Conservation (phyloP, 352 stramenopile species). For the Phytophthora pini region DNA sequence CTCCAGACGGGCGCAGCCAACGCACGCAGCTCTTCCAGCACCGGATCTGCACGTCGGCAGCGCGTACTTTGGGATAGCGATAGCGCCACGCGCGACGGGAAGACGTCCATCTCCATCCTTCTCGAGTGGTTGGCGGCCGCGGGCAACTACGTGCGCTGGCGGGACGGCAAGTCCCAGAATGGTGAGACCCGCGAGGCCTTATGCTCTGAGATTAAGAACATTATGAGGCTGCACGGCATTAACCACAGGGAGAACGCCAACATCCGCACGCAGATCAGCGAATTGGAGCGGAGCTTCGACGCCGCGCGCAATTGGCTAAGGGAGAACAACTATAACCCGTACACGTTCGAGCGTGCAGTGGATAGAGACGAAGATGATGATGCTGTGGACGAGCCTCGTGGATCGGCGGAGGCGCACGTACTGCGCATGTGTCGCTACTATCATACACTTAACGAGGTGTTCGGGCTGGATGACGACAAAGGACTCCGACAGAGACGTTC, state of each 20-base stretch:
- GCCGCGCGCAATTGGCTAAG: slow-evolving; percentile 58
- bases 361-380: slow-evolving; percentile 17
- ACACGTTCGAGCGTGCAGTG: slow-evolving; percentile 29
- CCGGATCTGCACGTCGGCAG: slow-evolving; percentile 43
- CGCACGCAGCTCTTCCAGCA: background rate
- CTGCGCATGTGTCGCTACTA: slow-evolving; percentile 76
- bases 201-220: slow-evolving; percentile 74
- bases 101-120: slow-evolving; percentile 75
- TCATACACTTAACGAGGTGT: slow-evolving; percentile 66
- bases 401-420: slow-evolving; percentile 56
- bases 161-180: slow-evolving; percentile 66
- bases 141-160: slow-evolving; percentile 73
- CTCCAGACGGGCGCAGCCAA: background rate
- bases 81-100: slow-evolving; percentile 62
- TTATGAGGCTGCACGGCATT: slow-evolving; percentile 70
- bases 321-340: slow-evolving; percentile 46
- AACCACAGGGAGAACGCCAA: slow-evolving; percentile 79
- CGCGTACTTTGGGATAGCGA: slow-evolving; percentile 84
- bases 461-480: slow-evolving; percentile 47
- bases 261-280: slow-evolving; percentile 83
- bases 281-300: slow-evolving; percentile 74
- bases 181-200: slow-evolving; percentile 76
- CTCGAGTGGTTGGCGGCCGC: slow-evolving; percentile 72
- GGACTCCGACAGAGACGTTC: slow-evolving; percentile 32
- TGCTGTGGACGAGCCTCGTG: slow-evolving; percentile 4